Conservation (phyloP, 2,329 filamentous ascomycete species). For the Scedosporium minutisporum region DNA sequence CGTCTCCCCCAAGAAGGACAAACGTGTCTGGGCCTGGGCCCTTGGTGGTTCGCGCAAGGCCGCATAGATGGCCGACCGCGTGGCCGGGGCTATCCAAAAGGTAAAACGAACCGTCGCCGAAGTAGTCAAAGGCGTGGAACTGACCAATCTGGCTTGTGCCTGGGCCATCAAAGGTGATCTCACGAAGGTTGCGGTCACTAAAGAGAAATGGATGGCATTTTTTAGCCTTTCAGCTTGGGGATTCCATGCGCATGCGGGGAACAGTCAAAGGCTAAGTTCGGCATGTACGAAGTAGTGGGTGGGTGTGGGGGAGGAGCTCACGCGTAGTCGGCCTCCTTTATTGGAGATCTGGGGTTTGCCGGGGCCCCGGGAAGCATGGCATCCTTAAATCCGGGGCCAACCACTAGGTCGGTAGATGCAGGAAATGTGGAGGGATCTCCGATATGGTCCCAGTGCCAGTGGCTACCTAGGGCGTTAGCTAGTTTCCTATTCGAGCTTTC, state of each 20-base stretch:
- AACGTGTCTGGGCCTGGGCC: conserved; percentile 23
- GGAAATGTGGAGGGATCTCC: conserved; percentile 40
- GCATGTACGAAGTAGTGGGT: not conserved
- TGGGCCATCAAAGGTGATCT: conserved; percentile 16
- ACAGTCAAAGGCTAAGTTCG: not conserved
- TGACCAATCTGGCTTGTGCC: conserved; percentile 21
- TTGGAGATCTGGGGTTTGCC: conserved; percentile 19
- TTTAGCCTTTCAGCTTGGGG: not conserved
- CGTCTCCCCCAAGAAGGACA: conserved; percentile 31
- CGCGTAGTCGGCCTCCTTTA: conserved; percentile 25
- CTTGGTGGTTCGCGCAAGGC: conserved; percentile 25
- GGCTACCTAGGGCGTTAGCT: conserved; percentile 18
- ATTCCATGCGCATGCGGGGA: not conserved
- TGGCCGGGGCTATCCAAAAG: conserved; percentile 31
- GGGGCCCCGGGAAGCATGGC: conserved; percentile 38
- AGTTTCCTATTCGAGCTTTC: not conserved
- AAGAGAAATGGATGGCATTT: not conserved
- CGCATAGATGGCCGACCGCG: conserved; percentile 30
- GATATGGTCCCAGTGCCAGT: conserved; percentile 43
- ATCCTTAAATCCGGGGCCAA: conserved; percentile 41
- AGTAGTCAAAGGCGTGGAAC: conserved; percentile 30
- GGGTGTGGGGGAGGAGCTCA: conserved; percentile 6
- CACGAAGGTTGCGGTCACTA: conserved; percentile 17
- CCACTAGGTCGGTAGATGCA: conserved; percentile 32
- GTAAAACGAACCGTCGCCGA: conserved; percentile 31